Percentiles rank a stretch among this genome's conserved stretches.
phyloP scores from a whole-genome alignment of 331 rosid species.

The Quercus tomentella region DNA sequence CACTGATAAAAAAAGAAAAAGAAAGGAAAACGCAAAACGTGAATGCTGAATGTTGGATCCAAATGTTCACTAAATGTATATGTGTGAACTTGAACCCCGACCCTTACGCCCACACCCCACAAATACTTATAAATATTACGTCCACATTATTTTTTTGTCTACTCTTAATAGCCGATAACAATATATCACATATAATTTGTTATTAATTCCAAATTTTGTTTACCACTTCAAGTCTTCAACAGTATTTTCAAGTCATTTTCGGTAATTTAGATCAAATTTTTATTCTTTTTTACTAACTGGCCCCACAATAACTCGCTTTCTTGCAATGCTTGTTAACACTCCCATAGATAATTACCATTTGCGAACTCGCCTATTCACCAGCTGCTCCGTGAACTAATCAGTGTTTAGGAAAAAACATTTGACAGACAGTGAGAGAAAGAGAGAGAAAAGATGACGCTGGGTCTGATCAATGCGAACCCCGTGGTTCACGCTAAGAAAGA shows the following conservation, averaged over 20 bases:
- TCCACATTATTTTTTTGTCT: rapidly evolving
- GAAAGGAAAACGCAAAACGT: too few species aligned
- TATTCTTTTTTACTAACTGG: too few species aligned
- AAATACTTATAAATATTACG: rapidly evolving
- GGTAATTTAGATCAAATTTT: too few species aligned
- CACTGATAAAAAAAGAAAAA: too few species aligned
- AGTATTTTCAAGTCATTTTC: too few species aligned
- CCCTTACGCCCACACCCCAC: rapidly evolving
- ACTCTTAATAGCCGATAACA: rapidly evolving
- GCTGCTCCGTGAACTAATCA: background rate
- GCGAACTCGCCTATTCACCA: background rate
- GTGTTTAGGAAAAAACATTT: background rate
- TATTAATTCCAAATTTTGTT: too few species aligned
- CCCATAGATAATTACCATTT: background rate
- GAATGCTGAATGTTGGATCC: too few species aligned
- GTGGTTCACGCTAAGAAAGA: slow-evolving; percentile 95
- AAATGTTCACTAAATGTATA: too few species aligned
- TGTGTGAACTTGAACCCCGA: rapidly evolving
- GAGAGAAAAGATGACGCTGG: slow-evolving; percentile 67
- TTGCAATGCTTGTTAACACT: too few species aligned
- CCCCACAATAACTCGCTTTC: too few species aligned
- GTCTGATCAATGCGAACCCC: slow-evolving; percentile 93
- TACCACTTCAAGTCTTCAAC: too few species aligned
- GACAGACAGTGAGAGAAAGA: background rate
- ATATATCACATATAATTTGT: rapidly evolving